Evolutionary conservation across 345 rosid species (phyloP), one percentile per base, ranked within the genome.

Genomic region (Tarenaya hassleriana): DNA sequence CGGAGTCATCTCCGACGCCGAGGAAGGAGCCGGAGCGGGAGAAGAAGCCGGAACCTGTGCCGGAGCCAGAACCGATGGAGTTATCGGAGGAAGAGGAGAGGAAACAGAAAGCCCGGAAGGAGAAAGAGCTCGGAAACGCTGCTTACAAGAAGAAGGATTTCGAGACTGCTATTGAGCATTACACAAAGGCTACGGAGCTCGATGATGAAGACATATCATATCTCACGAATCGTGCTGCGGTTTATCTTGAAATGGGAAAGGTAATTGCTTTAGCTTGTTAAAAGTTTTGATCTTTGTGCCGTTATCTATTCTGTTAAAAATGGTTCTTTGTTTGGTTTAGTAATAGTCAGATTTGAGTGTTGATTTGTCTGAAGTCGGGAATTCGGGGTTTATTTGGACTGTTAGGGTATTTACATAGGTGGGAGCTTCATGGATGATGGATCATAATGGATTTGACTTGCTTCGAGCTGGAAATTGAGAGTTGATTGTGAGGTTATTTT

Each of bases 61-160:
- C 69, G 0, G 59, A 41, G 33, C 55, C 62, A 1, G 66, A 56
- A 51, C 49, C 58, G 53, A 58, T 62, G 20, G 63, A 64, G 60
- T 5, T 57, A 37, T 50, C 37, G 6, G 78, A 70, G 62, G 76
- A 66, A 40, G 76, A 53, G 38, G 72, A 65, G 64, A 69, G 61
- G 62, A 62, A 71, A 47, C 69, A 48, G 14, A 77, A 62, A 35
- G 75, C 78, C 1, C 31, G 34, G 56, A 71, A 74, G 68, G 98
- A 85, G 77, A 92, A 92, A 64, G 97, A 88, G 50, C 47, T 66
- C 8, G 98, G 98, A 10, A 92, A 88, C 56, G 82, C 74, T 14
- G 86, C 97, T 0, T 92, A 92, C 35, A 92, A 92, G 81, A 88
- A 78, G 83, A 88, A 88, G 73, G 83, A 92, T 41, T 92, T 92